Evolutionary conservation across 805 yeast species (phyloP), one percentile per base, ranked within the genome.

Genomic region (Tetrapisispora nanseiensis): DNA sequence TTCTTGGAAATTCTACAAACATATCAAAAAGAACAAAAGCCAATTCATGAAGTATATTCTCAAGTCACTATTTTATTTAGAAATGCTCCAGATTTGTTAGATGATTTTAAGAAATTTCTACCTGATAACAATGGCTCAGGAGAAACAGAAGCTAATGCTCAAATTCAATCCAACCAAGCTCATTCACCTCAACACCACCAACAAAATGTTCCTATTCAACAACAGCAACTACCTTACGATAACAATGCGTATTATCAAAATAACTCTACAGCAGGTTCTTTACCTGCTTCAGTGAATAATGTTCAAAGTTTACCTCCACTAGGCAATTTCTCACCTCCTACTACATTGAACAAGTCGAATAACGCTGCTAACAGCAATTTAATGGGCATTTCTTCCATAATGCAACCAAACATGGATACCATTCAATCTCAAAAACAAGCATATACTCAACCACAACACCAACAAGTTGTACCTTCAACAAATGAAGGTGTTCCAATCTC

Each of bases 1-100:
- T 92, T 92, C 53, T 69, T 94, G 63, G 98, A 92, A 61, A 92
- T 90, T 44, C 69, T 92, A 52, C 98, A 92, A 62, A 90, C 97
- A 36, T 92, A 90, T 60, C 98, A 92, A 67, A 78, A 95, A 49
- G 98, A 90, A 57, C 95, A 87, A 58, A 83, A 86, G 57, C 95
- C 96, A 37, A 92, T 92, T 41, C 81, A 86, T 40, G 97, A 92
- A 57, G 98, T 92, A 11, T 92, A 92, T 56, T 82, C 86, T 42
- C 97, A 92, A 59, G 96, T 92, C 2, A 83, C 96, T 1, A 72
- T 78, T 6, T 69, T 92, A 41, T 92, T 92, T 66, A 81, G 85
- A 46, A 85, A 86, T 53, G 95, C 96, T 11, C 97, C 97, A 0
- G 99, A 92, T 56, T 71, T 92, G 45, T 68, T 92, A 48, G 95